phyloP scores from a whole-genome alignment of 371 early-diverging fungal species.

The Mucor racemosus region DNA sequence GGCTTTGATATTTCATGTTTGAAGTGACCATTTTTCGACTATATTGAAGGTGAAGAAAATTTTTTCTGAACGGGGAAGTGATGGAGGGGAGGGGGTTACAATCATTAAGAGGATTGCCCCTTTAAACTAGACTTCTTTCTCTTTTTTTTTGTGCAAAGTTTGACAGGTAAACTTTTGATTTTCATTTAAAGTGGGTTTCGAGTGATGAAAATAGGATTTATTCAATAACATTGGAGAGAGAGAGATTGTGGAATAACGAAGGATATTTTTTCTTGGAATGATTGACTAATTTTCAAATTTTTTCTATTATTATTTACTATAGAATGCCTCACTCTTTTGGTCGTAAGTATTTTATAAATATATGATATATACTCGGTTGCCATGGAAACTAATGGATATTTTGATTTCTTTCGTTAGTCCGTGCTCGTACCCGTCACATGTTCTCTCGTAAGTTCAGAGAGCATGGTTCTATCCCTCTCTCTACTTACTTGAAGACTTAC shows the following conservation, averaged over 20 bases:
- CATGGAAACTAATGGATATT: not conserved
- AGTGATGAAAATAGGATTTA: not conserved
- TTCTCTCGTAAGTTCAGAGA: slow-evolving; percentile 98
- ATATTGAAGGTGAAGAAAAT: slow-evolving; percentile 11
- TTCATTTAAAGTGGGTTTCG: not conserved
- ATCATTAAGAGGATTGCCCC: slow-evolving; percentile 10
- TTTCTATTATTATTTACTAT: slow-evolving; percentile 32
- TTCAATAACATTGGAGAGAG: not conserved
- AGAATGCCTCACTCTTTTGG: slow-evolving; percentile 95
- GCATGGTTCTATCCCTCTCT: slow-evolving; percentile 91
- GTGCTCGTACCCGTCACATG: slow-evolving; percentile 99
- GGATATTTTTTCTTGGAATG: not conserved
- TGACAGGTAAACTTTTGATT: slow-evolving; percentile 34
- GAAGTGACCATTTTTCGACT: not conserved
- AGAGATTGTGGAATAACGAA: not conserved
- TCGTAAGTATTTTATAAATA: slow-evolving; percentile 48
- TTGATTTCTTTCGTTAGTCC: slow-evolving; percentile 46
- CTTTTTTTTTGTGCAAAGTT: slow-evolving; percentile 39
- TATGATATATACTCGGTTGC: not conserved
- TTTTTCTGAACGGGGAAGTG: slow-evolving; percentile 8
- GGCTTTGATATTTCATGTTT: slow-evolving; percentile 2
- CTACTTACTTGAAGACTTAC: slow-evolving; percentile 97
- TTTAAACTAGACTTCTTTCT: slow-evolving; percentile 28
- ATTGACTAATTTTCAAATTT: slow-evolving; percentile 23
- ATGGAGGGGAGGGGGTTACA: not conserved